Evolutionary conservation across 495 filamentous ascomycete species (phyloP).

Genomic region (Penicillium manginii): DNA sequence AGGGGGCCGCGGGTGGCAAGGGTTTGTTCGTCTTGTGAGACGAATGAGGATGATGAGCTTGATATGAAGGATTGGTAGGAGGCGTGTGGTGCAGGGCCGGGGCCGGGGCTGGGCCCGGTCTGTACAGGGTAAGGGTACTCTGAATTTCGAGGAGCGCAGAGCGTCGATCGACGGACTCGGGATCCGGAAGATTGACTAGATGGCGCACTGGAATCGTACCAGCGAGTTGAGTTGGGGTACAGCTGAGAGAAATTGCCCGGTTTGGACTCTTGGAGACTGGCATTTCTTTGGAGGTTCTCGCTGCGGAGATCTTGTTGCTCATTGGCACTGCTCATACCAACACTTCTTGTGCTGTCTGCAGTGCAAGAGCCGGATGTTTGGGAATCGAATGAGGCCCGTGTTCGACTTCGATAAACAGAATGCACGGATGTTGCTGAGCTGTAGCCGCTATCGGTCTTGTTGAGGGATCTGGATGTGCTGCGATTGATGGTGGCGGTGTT

Average conservation of each 20-base stretch:
- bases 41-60: not conserved
- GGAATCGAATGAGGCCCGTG: constrained; percentile 35
- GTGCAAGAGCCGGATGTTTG: constrained; percentile 27
- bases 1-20: constrained; percentile 11
- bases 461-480: constrained; percentile 32
- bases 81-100: no score
- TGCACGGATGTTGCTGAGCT: constrained; percentile 43
- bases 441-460: constrained; percentile 48
- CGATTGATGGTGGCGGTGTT: constrained; percentile 7
- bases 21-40: constrained; percentile 5
- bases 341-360: constrained; percentile 13
- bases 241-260: constrained; percentile 22
- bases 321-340: constrained; percentile 1
- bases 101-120: no score
- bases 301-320: not conserved
- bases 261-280: constrained; percentile 26
- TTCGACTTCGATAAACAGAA: constrained; percentile 32
- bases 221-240: constrained; percentile 20
- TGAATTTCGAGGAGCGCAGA: constrained; percentile 31
- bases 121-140: constrained; percentile 17
- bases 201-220: constrained; percentile 26
- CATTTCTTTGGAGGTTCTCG: constrained; percentile 22
- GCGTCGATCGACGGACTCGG: constrained; percentile 27
- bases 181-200: constrained; percentile 3
- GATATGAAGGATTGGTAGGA: not conserved